Evolutionary conservation across 148 eudicot species (phyloP).

Genomic region (Mesembryanthemum crystallinum): DNA sequence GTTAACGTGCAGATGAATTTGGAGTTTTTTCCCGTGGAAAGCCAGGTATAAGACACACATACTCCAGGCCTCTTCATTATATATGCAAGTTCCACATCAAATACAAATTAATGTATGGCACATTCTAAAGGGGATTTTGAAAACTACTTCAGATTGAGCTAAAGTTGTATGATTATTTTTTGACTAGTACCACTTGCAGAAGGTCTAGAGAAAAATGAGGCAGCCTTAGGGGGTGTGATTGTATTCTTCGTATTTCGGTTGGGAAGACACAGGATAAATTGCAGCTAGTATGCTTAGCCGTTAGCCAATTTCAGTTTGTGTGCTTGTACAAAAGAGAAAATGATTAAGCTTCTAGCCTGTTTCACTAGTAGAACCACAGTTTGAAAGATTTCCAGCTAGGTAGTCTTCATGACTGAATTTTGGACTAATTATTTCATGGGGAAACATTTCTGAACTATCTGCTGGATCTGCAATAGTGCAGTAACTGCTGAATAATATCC

Average conservation of each 20-base stretch:
- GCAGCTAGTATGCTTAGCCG: neutral
- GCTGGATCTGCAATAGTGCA: too few species aligned
- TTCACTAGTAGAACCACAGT: neutral
- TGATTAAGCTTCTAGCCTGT: neutral
- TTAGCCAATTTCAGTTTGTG: too few species aligned
- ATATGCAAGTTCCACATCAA: neutral
- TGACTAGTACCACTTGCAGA: neutral
- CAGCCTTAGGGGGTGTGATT: neutral
- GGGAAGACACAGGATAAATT: neutral
- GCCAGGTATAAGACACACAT: constrained; percentile 58
- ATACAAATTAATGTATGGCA: neutral
- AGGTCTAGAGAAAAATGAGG: neutral
- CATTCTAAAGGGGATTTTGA: neutral
- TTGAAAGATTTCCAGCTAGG: neutral
- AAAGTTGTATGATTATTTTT: neutral
- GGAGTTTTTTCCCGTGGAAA: constrained; percentile 87
- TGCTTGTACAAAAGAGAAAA: neutral
- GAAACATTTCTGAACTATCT: too few species aligned
- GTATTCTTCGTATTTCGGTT: neutral
- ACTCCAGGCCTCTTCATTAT: neutral
- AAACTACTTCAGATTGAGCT: neutral
- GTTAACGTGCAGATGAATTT: constrained; percentile 79
- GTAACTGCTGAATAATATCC: too few species aligned
- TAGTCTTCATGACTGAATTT: too few species aligned
- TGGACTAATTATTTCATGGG: too few species aligned